Evolutionary conservation across 1,139 yeast genomes (phyloP).

Genomic region (Pichia sp.): DNA sequence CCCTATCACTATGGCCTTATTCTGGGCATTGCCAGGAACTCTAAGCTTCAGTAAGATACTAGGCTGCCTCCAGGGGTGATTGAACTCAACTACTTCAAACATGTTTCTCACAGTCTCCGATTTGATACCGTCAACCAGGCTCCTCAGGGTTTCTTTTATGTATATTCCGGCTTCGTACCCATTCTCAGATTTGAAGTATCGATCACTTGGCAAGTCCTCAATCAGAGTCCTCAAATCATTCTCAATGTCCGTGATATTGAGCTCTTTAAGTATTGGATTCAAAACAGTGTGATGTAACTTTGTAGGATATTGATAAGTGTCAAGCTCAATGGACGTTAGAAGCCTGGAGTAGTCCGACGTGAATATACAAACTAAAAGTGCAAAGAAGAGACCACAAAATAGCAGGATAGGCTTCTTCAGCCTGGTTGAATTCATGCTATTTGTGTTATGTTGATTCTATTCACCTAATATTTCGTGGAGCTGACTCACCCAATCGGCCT

Average conservation of each 20-base stretch:
- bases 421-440: no score
- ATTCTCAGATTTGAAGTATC: slow-evolving; percentile 67
- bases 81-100: slow-evolving; percentile 25
- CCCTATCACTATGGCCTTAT: slow-evolving; percentile 57
- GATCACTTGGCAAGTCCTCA: slow-evolving; percentile 44
- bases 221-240: slow-evolving; percentile 9
- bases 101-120: neutral
- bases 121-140: slow-evolving; percentile 28
- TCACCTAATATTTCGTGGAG: no score
- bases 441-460: no score
- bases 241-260: slow-evolving; percentile 5
- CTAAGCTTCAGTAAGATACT: slow-evolving; percentile 42
- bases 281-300: slow-evolving; percentile 8
- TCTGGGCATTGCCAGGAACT: slow-evolving; percentile 6
- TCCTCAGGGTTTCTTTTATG: slow-evolving; percentile 47
- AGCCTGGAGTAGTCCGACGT: slow-evolving; percentile 11
- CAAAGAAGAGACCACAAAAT: neutral
- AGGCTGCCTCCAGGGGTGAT: slow-evolving; percentile 53
- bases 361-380: slow-evolving; percentile 1
- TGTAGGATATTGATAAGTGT: slow-evolving; percentile 16
- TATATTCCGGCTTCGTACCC: slow-evolving; percentile 73
- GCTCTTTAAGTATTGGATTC: slow-evolving; percentile 1
- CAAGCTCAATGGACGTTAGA: slow-evolving; percentile 9
- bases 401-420: neutral
- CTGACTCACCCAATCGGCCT: no score